Percentiles rank a stretch among this genome's conserved stretches.
Evolutionary conservation across 192 early-diverging fungal species (phyloP).

Genomic region (Mortierella hygrophila): DNA sequence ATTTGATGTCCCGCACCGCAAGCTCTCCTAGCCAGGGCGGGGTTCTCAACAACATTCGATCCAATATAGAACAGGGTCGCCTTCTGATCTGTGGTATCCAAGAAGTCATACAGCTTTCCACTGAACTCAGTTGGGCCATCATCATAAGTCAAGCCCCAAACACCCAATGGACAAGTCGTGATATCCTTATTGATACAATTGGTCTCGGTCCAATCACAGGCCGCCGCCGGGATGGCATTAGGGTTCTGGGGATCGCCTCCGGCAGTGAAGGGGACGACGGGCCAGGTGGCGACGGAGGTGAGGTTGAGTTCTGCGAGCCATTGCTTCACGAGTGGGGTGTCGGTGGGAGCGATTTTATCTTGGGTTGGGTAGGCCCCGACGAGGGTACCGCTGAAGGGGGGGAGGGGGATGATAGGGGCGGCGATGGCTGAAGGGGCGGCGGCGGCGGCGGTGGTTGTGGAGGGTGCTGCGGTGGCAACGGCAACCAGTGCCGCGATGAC

Average conservation of each 20-base stretch:
- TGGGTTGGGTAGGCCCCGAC: conserved; percentile 14
- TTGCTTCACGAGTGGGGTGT: conserved; percentile 39
- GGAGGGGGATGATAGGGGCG: conserved; percentile 17
- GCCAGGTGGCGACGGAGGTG: conserved; percentile 25
- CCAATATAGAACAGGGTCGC: conserved; percentile 67
- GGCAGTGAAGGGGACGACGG: conserved; percentile 28
- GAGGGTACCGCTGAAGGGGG: conserved; percentile 35
- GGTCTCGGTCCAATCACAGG: conserved; percentile 61
- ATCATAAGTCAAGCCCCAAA: conserved; percentile 63
- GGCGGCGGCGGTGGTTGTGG: neutral
- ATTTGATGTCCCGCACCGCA: conserved; percentile 52
- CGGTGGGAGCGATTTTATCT: conserved; percentile 15
- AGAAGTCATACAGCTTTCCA: conserved; percentile 58
- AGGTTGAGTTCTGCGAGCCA: conserved; percentile 45
- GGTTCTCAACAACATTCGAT: conserved; percentile 55
- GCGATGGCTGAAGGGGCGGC: neutral
- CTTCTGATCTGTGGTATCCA: conserved; percentile 62
- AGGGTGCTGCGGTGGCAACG: conserved; percentile 3
- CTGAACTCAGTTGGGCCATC: conserved; percentile 61
- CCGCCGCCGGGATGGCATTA: conserved; percentile 16
- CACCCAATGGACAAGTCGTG: conserved; percentile 57
- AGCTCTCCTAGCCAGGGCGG: conserved; percentile 56
- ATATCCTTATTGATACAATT: conserved; percentile 58
- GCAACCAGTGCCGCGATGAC: conserved; percentile 10
- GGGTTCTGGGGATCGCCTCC: conserved; percentile 17